Percentiles rank a stretch among this genome's conserved stretches.
Evolutionary conservation across 2,329 filamentous ascomycete genomes (phyloP).

Genomic region (Myriosclerotinia curreyana): DNA sequence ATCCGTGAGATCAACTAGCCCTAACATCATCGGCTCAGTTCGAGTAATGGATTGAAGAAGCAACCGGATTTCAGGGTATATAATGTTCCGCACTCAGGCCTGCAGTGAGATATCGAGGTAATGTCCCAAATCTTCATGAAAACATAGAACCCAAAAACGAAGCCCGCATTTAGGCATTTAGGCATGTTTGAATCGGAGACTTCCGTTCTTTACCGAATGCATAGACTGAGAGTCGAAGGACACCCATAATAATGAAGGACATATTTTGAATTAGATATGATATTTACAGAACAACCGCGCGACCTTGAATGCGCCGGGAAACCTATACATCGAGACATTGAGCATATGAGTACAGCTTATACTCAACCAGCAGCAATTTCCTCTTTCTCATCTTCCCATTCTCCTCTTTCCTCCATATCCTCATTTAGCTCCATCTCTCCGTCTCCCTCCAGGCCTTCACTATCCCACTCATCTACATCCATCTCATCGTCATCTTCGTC

Average conservation of each 20-base stretch:
- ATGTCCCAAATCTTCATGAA: background rate
- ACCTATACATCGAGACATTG: constrained; percentile 8
- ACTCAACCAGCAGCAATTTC: constrained; percentile 38
- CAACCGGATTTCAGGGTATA: background rate
- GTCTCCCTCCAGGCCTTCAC: constrained; percentile 39
- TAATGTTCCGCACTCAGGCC: background rate
- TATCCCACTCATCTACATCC: constrained; percentile 45
- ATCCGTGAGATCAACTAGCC: no score
- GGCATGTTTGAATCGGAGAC: background rate
- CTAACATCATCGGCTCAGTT: background rate
- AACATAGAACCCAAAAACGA: background rate
- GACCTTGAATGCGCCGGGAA: constrained; percentile 3
- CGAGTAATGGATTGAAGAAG: background rate
- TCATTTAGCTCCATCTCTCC: constrained; percentile 39
- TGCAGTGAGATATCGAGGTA: background rate
- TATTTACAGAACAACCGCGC: background rate
- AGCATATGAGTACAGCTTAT: background rate
- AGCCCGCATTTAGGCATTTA: background rate
- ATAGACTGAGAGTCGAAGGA: background rate
- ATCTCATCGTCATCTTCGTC: constrained; percentile 49
- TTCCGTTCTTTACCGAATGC: background rate
- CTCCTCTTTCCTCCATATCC: constrained; percentile 37
- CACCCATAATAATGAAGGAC: background rate
- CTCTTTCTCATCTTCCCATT: constrained; percentile 39
- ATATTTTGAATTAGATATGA: constrained; percentile 8